Conservation (phyloP, 2,329 filamentous ascomycete genomes). For the Beauveria bassiana region DNA sequence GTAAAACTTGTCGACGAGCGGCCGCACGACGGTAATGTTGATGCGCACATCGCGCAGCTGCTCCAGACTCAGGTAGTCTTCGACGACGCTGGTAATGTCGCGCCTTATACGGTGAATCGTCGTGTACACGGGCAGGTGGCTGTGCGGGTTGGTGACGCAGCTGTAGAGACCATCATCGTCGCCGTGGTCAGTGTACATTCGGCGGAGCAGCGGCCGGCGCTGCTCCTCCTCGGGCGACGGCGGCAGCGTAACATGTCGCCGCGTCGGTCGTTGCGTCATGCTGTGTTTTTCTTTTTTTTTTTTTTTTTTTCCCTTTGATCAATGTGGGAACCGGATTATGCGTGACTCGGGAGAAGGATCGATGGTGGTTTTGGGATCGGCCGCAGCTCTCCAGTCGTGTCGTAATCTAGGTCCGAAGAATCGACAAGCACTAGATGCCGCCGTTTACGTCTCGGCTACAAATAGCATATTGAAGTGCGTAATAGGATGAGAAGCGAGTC, state of each 20-base stretch:
- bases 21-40: slow-evolving; percentile 72
- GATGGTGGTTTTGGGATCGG: background rate
- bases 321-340: no score
- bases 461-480: background rate
- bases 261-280: background rate
- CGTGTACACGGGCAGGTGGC: slow-evolving; percentile 63
- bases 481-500: background rate
- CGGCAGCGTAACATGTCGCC: slow-evolving; percentile 25
- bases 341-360: background rate
- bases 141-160: slow-evolving; percentile 50
- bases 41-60: slow-evolving; percentile 75
- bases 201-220: slow-evolving; percentile 27
- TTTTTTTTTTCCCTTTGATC: background rate
- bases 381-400: background rate
- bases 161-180: slow-evolving; percentile 37
- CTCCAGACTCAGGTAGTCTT: slow-evolving; percentile 59
- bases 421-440: background rate
- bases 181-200: slow-evolving; percentile 22
- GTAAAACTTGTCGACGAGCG: slow-evolving; percentile 77
- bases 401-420: background rate
- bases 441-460: background rate
- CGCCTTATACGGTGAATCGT: slow-evolving; percentile 66
- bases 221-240: slow-evolving; percentile 24
- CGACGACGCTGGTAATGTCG: slow-evolving; percentile 55
- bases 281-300: background rate